Percentiles rank a stretch among this genome's conserved stretches.
phyloP scores from a whole-genome alignment of 1,284 basidiomycete genomes.

The Lentinula novae-zelandiae region DNA sequence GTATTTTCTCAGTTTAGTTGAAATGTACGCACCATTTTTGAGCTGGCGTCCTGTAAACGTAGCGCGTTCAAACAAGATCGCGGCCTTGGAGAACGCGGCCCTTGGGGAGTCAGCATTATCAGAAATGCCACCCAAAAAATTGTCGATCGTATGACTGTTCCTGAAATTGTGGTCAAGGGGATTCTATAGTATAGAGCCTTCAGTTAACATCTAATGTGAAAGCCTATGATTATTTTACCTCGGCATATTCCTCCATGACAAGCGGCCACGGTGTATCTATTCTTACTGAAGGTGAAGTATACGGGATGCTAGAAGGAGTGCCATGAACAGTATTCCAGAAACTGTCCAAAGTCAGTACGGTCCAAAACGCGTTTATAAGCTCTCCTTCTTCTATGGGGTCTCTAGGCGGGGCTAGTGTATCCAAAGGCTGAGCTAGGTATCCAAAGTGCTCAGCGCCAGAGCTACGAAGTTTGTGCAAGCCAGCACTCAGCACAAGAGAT shows the following conservation, averaged over 20 bases:
- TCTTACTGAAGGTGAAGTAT: conserved; percentile 25
- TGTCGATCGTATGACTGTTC: conserved; percentile 25
- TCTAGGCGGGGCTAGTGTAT: conserved; percentile 19
- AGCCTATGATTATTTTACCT: conserved; percentile 14
- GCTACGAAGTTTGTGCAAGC: conserved; percentile 34
- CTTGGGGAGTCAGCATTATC: conserved; percentile 24
- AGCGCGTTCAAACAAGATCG: conserved; percentile 33
- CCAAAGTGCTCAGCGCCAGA: conserved; percentile 1
- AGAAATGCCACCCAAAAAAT: conserved; percentile 26
- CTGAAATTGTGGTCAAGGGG: conserved; percentile 6
- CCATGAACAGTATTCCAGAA: conserved; percentile 36
- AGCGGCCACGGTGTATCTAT: conserved; percentile 42
- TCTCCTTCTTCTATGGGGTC: conserved; percentile 41
- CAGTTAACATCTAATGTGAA: not conserved
- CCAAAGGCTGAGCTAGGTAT: not conserved
- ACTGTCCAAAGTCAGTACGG: conserved; percentile 37
- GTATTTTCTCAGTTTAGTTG: conserved; percentile 16
- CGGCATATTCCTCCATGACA: conserved; percentile 23
- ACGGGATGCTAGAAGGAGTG: conserved; percentile 28
- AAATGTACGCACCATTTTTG: conserved; percentile 17
- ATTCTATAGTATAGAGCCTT: not conserved
- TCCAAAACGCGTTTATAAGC: conserved; percentile 46
- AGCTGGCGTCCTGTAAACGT: not conserved
- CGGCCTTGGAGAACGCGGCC: conserved; percentile 33
- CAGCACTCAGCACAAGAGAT: conserved; percentile 35